Base-by-base conservation (phyloP, 768 basidiomycete genomes). In the Leccinellum luteum region DNA sequence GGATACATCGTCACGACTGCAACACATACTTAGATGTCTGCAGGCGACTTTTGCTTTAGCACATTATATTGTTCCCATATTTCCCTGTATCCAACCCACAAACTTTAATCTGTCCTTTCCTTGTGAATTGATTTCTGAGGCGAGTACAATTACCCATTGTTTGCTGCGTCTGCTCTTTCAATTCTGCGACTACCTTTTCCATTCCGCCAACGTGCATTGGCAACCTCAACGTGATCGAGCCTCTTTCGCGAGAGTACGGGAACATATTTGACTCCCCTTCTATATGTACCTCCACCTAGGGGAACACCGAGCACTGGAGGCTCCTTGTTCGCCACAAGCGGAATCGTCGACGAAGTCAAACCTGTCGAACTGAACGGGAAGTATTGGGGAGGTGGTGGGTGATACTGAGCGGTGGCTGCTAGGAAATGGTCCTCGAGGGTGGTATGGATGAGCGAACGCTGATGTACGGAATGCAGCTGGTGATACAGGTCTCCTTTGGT, bases 171-270 rank as follows among this genome's bases (percentile, higher is more conserved):
- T 60, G 66, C 69, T 59, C 64, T 73, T 58, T 74, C 79, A 14
- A 73, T 73, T 62, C 72, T 76, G 59, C 81, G 76, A 47, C 76
- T 73, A 1, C 84, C 87, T 66, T 85, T 85, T 12, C 88, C 88
- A 17, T 78, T 65, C 59, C 86, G 78, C 89, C 90, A 98, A 54
- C 88, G 80, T 65, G 85, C 85, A 68, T 98, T 96, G 23, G 82
- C 80, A 14, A 83, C 81, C 32, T 90, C 88, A 0, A 89, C 85
- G 7, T 79, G 78, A 56, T 91, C 89, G 28, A 89, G 73, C 53
- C 92, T 78, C 54, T 84, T 82, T 58, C 94, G 78, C 55, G 77
- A 62, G 51, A 94, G 65, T 31, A 99, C 62, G 7, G 85, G 85
- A 14, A 82, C 76, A 62, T 94, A 95, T 62, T 82, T 85, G 8